These are phyloP conservation scores for Chlorella ohadii DNA, from an alignment of 139 green algal species.

Conservation along the genomic window DNA sequence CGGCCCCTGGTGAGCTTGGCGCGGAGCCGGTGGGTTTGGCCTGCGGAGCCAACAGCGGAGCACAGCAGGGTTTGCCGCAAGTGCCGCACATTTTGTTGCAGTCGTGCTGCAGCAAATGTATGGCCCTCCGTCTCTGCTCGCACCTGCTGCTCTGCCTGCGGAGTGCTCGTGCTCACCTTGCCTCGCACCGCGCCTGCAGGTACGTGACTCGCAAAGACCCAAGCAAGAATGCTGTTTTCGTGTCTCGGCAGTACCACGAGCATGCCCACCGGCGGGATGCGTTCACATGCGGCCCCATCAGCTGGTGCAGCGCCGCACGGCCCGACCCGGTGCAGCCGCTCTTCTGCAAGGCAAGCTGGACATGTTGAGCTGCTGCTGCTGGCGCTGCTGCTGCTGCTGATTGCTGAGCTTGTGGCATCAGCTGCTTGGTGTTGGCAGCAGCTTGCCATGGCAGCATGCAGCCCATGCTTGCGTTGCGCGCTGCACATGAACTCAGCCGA, in stretches of 20 bases:
- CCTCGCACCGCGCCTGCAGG: conserved; percentile 53
- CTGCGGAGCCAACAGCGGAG: too few species aligned
- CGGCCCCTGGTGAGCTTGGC: conserved; percentile 92
- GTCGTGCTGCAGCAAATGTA: too few species aligned
- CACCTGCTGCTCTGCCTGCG: not conserved
- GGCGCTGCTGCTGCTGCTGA: not conserved
- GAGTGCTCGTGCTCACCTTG: not conserved
- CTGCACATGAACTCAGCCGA: too few species aligned
- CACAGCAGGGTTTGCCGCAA: too few species aligned
- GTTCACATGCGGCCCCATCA: conserved; percentile 73
- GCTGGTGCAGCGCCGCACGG: conserved; percentile 61
- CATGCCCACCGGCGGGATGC: conserved; percentile 47
- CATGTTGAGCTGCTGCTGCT: not conserved
- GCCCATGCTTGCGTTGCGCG: too few species aligned
- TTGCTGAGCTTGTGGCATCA: not conserved
- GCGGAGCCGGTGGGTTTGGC: not conserved
- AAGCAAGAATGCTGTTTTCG: conserved; percentile 85
- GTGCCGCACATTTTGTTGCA: too few species aligned
- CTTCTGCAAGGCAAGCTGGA: conserved; percentile 64
- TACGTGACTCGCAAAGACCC: conserved; percentile 94
- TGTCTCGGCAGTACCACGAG: conserved; percentile 79
- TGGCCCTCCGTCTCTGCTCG: too few species aligned
- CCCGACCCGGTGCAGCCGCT: conserved; percentile 16
- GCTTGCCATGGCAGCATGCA: too few species aligned
- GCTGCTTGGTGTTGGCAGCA: not conserved